These are phyloP conservation scores for Amoeboaphelidium protococcarum DNA, from an alignment of 371 early-diverging fungal genomes.

Conservation along the genomic window DNA sequence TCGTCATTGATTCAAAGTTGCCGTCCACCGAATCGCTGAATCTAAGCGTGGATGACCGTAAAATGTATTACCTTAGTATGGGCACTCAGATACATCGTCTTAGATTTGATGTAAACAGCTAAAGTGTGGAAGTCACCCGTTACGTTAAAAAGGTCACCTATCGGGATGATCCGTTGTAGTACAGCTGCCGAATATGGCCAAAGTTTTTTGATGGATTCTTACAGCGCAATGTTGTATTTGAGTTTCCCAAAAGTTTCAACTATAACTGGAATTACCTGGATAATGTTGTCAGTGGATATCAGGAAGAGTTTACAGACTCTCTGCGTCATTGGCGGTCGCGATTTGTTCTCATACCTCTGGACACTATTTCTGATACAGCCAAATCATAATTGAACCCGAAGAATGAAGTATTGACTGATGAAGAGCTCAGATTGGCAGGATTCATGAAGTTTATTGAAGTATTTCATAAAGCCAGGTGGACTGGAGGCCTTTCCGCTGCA, in stretches of 20 bases:
- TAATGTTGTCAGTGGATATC: slow-evolving; percentile 53
- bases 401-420: slow-evolving; percentile 45
- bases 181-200: slow-evolving; percentile 69
- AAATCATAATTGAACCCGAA: slow-evolving; percentile 10
- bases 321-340: slow-evolving; percentile 62
- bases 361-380: slow-evolving; percentile 22
- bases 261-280: slow-evolving; percentile 89
- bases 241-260: slow-evolving; percentile 34
- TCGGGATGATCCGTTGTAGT: slow-evolving; percentile 22
- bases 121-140: slow-evolving; percentile 60
- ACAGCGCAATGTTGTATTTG: slow-evolving; percentile 26
- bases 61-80: slow-evolving; percentile 39
- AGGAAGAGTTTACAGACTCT: slow-evolving; percentile 48
- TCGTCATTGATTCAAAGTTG: slow-evolving; percentile 4
- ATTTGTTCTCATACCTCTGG: slow-evolving; percentile 64
- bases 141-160: slow-evolving; percentile 46
- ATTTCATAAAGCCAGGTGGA: slow-evolving; percentile 31
- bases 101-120: slow-evolving; percentile 33
- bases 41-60: neutral
- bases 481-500: too few relatives aligned
- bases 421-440: slow-evolving; percentile 59
- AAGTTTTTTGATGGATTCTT: slow-evolving; percentile 31
- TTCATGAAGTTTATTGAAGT: slow-evolving; percentile 60
- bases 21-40: slow-evolving; percentile 1
- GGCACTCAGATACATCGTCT: slow-evolving; percentile 58